These are phyloP conservation scores for Citrullus mucosospermus DNA, from an alignment of 306 rosid species.

Conservation along the genomic window DNA sequence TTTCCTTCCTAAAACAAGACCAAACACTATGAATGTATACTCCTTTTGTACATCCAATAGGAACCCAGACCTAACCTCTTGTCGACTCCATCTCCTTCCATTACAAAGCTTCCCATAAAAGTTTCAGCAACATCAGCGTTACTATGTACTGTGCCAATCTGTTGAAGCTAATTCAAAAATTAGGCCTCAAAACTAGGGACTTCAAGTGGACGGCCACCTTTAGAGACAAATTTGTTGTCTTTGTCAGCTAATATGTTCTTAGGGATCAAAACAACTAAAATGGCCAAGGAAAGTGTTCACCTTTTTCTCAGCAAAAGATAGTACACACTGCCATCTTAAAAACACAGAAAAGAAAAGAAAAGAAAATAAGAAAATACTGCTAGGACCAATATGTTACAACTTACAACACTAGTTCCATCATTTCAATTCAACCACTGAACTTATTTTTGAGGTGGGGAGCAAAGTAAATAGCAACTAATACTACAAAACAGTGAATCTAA, in stretches of 20 bases:
- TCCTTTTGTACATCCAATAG: background rate
- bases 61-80: background rate
- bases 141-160: background rate
- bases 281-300: background rate
- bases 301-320: background rate
- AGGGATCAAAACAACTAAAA: background rate
- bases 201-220: background rate
- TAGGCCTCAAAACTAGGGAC: background rate
- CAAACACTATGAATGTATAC: background rate
- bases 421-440: constrained; percentile 14
- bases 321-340: background rate
- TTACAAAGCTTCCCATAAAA: background rate
- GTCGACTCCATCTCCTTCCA: background rate
- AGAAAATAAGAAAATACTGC: background rate
- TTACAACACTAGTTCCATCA: background rate
- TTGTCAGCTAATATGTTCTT: background rate
- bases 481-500: constrained; percentile 20
- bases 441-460: constrained; percentile 16
- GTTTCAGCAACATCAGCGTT: background rate
- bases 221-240: background rate
- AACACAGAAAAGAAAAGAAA: background rate
- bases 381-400: background rate
- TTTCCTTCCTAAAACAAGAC: background rate
- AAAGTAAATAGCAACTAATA: constrained; percentile 9
- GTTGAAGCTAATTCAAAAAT: background rate